These are phyloP conservation scores for Sporobolomyces pararoseus DNA, from an alignment of 768 basidiomycete genomes.

Conservation along the genomic window DNA sequence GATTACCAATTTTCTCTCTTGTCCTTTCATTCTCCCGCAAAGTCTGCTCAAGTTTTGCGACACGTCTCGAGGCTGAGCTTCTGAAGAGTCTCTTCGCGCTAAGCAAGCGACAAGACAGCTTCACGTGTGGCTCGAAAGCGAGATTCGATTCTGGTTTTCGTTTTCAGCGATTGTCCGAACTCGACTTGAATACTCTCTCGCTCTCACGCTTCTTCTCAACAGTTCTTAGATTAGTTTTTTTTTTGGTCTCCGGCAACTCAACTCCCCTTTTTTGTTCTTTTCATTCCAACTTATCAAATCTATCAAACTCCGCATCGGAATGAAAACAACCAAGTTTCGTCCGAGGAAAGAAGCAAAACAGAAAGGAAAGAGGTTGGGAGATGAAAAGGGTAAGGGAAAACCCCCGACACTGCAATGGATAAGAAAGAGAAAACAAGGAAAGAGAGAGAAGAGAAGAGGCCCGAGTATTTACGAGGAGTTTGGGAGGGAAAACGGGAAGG, in stretches of 20 bases:
- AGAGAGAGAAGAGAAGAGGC: background rate
- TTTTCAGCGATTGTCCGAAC: too few species aligned
- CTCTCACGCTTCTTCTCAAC: background rate
- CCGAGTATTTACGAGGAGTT: background rate
- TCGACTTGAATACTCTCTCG: background rate
- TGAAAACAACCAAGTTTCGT: too few species aligned
- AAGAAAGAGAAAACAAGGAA: background rate
- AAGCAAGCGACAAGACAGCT: too few species aligned
- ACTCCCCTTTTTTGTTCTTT: background rate
- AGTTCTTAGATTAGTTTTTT: background rate
- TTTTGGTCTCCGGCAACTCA: slow-evolving; percentile 10
- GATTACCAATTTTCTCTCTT: too few species aligned
- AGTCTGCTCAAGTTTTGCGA: too few species aligned
- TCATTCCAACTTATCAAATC: slow-evolving; percentile 7
- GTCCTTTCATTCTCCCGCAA: too few species aligned
- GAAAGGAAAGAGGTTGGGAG: too few species aligned
- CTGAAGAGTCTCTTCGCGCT: too few species aligned
- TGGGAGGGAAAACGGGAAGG: background rate
- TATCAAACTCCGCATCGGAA: too few species aligned
- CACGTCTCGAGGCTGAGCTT: too few species aligned
- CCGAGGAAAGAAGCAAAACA: background rate
- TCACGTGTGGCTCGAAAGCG: too few species aligned
- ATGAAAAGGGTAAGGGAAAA: background rate
- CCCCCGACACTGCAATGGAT: background rate
- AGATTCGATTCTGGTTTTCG: too few species aligned